Base-by-base conservation (phyloP, 371 early-diverging fungal species). In the Mortierella polycephala region DNA sequence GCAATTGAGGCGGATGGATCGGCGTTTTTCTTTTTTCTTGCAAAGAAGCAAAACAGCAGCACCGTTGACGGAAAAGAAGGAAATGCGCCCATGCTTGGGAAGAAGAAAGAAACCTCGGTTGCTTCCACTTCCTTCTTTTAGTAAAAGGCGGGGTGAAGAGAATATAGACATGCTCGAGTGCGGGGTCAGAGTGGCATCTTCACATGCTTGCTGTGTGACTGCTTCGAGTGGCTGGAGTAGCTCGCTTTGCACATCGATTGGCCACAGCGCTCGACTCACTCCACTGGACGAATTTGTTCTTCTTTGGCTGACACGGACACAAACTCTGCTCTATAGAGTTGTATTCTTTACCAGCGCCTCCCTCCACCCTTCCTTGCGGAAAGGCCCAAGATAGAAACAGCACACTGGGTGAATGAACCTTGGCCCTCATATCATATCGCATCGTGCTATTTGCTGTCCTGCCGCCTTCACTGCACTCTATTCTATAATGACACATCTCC, bases 341-440 rank as follows among this genome's bases (percentile, higher is more conserved):
- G 20, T 51, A 20, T 46, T 51, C 51, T 18, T 51, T 51, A 30
- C 30, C 30, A 30, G 2, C 30, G 30, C 30, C 30, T 30, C 30
- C 30, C 30, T 30, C 30, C 30, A 30, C 30, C 4, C 30, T 4
- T 16, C 11, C 6, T 11, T 16, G 20, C 51, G 51, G 51, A 55
- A 55, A 55, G 56, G 57, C 57, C 57, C 57, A 57, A 20, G 57
- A 55, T 55, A 40, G 40, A 55, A 51, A 9, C 20, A 51, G 9
- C 7, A 18, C 51, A 51, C 51, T 9, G 18, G 1, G 51, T 20
- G 51, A 50, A 14, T n/a, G 20, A 18, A 20, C 16, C 51, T 18
- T 21, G 20, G 16, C 51, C 46, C 13, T 45, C 45, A 7, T 45
- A 45, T 45, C n/a, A n/a, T n/a, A 30, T 4, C 30, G 30, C 30